Conservation (phyloP, 2,329 filamentous ascomycete species). For the Cordyceps javanica region DNA sequence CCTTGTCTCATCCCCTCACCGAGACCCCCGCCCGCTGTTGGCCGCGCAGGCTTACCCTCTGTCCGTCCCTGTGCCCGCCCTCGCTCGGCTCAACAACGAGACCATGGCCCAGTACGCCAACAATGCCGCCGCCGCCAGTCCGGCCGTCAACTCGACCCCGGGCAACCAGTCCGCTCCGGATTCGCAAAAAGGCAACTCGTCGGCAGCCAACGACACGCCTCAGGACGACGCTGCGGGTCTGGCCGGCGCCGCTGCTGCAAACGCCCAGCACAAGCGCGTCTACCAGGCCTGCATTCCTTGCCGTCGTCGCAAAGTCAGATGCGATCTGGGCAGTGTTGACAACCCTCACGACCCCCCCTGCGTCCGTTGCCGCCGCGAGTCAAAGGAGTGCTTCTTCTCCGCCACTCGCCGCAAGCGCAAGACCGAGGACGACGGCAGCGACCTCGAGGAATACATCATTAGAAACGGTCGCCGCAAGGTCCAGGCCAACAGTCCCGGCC, state of each 20-base stretch:
- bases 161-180: constrained; percentile 3
- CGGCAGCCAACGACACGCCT: neutral
- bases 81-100: neutral
- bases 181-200: constrained; percentile 5
- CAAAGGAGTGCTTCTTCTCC: constrained; percentile 96
- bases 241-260: constrained; percentile 13
- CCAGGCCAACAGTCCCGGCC: constrained; percentile 39
- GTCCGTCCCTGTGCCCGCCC: neutral
- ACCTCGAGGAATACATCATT: constrained; percentile 60
- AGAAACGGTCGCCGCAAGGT: constrained; percentile 68
- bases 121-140: constrained; percentile 1
- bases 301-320: constrained; percentile 55
- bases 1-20: neutral
- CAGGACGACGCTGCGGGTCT: constrained; percentile 16
- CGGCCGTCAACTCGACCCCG: constrained; percentile 2
- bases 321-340: constrained; percentile 70
- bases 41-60: neutral
- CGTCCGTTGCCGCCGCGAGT: constrained; percentile 86
- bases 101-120: constrained; percentile 12
- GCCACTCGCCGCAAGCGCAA: constrained; percentile 90
- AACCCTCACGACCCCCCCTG: constrained; percentile 92
- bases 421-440: constrained; percentile 49
- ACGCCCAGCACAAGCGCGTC: constrained; percentile 51
- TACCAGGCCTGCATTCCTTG: constrained; percentile 60
- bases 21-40: neutral